Evolutionary conservation across 108 stramenopile species (phyloP), one percentile per base, ranked within the genome.

Genomic region (Cyclostephanos tholiformis): DNA sequence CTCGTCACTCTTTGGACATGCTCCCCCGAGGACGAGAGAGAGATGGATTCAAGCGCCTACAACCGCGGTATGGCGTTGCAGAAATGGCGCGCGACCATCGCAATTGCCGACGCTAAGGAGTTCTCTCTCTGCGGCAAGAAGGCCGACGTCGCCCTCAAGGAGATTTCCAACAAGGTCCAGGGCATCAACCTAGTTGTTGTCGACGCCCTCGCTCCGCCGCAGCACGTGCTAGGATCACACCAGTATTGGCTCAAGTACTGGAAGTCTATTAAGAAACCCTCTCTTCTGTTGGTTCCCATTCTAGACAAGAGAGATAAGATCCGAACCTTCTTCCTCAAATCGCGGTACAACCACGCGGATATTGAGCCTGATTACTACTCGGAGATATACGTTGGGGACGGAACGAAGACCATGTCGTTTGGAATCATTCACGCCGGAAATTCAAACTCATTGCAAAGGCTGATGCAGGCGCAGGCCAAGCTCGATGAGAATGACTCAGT

Each of bases 331-430:
- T 69, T 79, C 63, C 72, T 79, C 67, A 73, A 73, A 51, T 72
- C 79, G n/a, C 71, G 79, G 26, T 73, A 67, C 66, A 79, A 79
- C 48, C 71, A 72, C 56, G 67, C 32, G 8, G 79, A 79, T 14
- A 67, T 72, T 19, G 67, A 64, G 17, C 79, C 79, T 35, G 79
- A 79, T 44, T 79, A 41, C 38, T 79, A 79, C 61, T 79, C 79
- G 17, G 67, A 79, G 53, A 79, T 79, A 20, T 79, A 72, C 53
- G 62, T 72, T 19, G 79, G 79, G 35, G 61, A 79, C 64, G 79
- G 79, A 6, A 51, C 68, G 48, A 79, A 73, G 63, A 79, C 79
- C 62, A 79, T 79, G 79, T 79, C 79, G 10, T 79, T 79, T 51
- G 79, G 79, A 14, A 56, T 79, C 13, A 79, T 79, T 25, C 79